These are phyloP conservation scores for Elymus sibiricus DNA, from an alignment of 176 grass and related monocot species.

Conservation along the genomic window DNA sequence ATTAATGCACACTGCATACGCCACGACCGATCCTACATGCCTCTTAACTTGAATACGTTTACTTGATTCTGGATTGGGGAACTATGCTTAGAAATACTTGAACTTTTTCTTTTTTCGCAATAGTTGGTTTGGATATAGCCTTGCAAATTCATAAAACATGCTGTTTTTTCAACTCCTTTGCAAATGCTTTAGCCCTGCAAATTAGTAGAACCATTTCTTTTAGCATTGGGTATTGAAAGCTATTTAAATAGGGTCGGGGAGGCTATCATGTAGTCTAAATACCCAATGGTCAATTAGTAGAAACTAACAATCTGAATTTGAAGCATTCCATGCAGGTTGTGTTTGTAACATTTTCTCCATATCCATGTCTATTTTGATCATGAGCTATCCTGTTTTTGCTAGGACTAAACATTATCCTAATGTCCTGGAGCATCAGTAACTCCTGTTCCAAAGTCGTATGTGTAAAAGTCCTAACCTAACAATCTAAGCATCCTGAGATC, in stretches of 20 bases:
- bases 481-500: background rate
- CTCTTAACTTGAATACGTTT: background rate
- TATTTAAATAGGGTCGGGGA: background rate
- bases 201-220: slow-evolving; percentile 3
- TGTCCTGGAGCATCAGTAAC: slow-evolving; percentile 9
- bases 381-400: background rate
- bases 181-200: background rate
- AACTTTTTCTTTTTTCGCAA: background rate
- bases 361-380: background rate
- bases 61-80: background rate
- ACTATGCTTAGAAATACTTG: background rate
- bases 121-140: background rate
- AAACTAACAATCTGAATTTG: background rate
- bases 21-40: background rate
- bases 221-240: background rate
- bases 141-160: slow-evolving; percentile 6
- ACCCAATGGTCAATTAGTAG: background rate
- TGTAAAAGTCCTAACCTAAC: background rate
- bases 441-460: background rate
- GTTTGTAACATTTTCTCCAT: background rate
- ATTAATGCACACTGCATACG: background rate
- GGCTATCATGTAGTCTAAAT: background rate
- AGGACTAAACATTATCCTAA: background rate
- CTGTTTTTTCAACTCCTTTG: background rate
- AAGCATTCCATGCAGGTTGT: background rate